phyloP scores from a whole-genome alignment of 2,329 filamentous ascomycete genomes.

The Trichophyton schoenleinii region DNA sequence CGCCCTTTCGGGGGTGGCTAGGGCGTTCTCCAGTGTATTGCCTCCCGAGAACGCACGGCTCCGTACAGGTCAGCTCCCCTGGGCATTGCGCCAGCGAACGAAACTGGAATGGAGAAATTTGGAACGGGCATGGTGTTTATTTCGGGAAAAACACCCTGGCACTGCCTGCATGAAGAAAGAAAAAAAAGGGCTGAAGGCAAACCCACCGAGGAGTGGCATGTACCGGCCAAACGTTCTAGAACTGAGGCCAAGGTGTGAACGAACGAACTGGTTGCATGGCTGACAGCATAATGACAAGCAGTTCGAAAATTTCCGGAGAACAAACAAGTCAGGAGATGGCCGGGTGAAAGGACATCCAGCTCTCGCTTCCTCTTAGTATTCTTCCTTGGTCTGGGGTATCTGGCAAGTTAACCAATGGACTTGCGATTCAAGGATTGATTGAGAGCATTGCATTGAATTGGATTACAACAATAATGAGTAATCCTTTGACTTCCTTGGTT shows the following conservation, averaged over 20 bases:
- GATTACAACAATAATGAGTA: not conserved
- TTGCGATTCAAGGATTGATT: not conserved
- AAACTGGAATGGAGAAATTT: not conserved
- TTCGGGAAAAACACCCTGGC: not conserved
- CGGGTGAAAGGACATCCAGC: not conserved
- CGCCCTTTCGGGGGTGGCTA: not conserved
- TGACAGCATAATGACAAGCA: not conserved
- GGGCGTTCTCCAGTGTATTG: not conserved
- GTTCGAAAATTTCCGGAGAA: not conserved
- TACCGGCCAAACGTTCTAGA: not conserved
- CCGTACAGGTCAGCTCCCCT: not conserved
- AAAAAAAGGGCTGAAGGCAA: not conserved
- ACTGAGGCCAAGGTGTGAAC: not conserved
- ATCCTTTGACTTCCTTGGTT: not conserved
- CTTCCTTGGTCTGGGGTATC: not conserved
- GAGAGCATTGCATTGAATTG: not conserved
- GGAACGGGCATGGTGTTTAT: not conserved
- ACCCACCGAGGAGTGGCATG: not conserved
- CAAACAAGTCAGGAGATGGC: not conserved
- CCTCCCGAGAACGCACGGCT: not conserved
- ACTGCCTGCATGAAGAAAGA: not conserved
- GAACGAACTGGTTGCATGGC: not conserved
- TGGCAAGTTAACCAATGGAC: not conserved
- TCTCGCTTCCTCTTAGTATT: not conserved
- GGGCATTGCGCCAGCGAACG: not conserved